These are phyloP conservation scores for Microbotryum lychnidis-dioicae DNA, from an alignment of 1,284 basidiomycete species.

Conservation along the genomic window DNA sequence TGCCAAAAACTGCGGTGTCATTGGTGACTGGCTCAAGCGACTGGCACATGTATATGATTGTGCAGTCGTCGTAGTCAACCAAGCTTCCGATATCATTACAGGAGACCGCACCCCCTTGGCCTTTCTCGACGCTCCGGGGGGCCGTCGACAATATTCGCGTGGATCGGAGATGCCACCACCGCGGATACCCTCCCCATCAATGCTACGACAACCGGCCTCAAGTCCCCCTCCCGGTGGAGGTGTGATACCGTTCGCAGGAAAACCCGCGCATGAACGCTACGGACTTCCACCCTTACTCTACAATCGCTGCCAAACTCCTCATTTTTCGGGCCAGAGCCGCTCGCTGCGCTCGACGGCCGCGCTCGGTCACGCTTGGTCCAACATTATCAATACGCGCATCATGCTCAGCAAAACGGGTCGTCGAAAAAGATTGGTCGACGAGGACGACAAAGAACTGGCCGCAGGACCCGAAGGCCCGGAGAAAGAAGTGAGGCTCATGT, in stretches of 20 bases:
- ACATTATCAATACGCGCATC: conserved; percentile 72
- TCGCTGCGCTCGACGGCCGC: conserved; percentile 61
- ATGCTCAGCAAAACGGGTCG: conserved; percentile 50
- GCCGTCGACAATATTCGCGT: conserved; percentile 1
- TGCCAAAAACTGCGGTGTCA: conserved; percentile 16
- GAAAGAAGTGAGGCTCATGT: conserved; percentile 37
- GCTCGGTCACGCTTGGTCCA: conserved; percentile 82
- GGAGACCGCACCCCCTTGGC: conserved; percentile 33
- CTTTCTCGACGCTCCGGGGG: not conserved
- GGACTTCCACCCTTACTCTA: conserved; percentile 45
- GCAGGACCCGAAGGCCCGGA: conserved; percentile 6
- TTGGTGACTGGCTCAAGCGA: conserved; percentile 23
- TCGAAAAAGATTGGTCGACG: not conserved
- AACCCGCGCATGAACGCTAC: conserved; percentile 41
- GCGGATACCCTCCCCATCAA: conserved; percentile 9
- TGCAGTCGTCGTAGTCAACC: conserved; percentile 74
- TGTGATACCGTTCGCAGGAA: not conserved
- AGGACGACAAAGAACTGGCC: conserved; percentile 5
- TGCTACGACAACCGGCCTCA: conserved; percentile 7
- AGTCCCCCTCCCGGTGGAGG: conserved; percentile 28
- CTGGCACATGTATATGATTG: conserved; percentile 16
- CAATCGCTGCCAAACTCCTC: conserved; percentile 56
- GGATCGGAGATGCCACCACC: conserved; percentile 3
- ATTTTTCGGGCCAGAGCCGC: conserved; percentile 57
- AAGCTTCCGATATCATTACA: conserved; percentile 66